Evolutionary conservation across 164 flowering plant genomes (phyloP), one percentile per base, ranked within the genome.

Genomic region (Magnolia officinalis): DNA sequence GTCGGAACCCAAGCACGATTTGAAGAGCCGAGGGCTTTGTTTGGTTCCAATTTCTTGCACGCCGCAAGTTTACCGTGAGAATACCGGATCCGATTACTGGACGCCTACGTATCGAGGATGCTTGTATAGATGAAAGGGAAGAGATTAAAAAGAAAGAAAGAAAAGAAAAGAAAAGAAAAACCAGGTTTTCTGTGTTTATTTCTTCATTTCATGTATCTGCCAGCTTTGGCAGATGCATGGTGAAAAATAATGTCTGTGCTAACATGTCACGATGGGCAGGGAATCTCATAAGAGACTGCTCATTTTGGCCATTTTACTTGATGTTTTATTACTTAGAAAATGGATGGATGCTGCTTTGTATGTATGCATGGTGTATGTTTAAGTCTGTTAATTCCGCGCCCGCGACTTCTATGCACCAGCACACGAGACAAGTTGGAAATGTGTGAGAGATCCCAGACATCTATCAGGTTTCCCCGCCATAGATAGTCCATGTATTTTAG

Each of bases 51-150:
- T 87, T 67, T 90, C 92, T 18, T 87, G 86, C 70, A 86, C 88
- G 0, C 89, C 95, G 50, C 89, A 85, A 74, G 79, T 83, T 64
- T 88, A 81, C 58, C 82, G 83, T 9, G 95, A 91, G 67, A 89
- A 86, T 78, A 76, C 82, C 0, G 95, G 90, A 74, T 77, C 90
- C 8, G 95, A 91, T 72, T 90, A 89, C 76, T 89, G 88, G 91
- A 87, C 91, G 9, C 92, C 93, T 2, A 69, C 90, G 0, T 89
- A 88, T 63, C 83, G 91, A 82, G 90, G 95, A 49, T 86, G 86
- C 75, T 84, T 90, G 82, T 91, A 91, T 65, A 81, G 92, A 76
- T 91, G 81, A 85, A 70, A 71, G 45, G 45, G 6, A 37, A 37
- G 45, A 37, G 45, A 37, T 37, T 55, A 55, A 55, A 55, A 55